These are phyloP conservation scores for Lathyrus oleraceus DNA, from an alignment of 306 rosid genomes.

Conservation along the genomic window DNA sequence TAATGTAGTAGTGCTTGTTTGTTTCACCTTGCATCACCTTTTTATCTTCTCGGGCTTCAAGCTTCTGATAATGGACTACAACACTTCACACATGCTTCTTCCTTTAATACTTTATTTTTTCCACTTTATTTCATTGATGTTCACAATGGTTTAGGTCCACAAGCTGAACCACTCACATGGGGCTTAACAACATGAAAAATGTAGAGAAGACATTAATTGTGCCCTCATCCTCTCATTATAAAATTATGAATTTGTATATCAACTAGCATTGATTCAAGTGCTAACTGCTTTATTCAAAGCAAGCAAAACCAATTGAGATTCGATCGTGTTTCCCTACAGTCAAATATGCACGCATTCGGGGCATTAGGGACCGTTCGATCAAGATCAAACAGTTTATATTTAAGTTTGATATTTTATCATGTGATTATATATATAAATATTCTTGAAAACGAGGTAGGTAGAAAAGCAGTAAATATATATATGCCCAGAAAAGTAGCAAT, in stretches of 20 bases:
- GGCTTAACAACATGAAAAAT: constrained; percentile 8
- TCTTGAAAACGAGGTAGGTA: neutral
- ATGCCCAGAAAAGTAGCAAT: constrained; percentile 23
- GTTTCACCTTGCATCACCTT: constrained; percentile 29
- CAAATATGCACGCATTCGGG: too few species aligned
- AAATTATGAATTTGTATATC: neutral
- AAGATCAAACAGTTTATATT: too few species aligned
- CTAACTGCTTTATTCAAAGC: constrained; percentile 1
- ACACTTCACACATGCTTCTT: constrained; percentile 42
- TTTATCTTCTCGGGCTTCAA: constrained; percentile 51
- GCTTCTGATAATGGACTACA: constrained; percentile 43
- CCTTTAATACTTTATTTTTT: constrained; percentile 48
- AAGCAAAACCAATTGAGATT: neutral
- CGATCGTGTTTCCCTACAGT: too few species aligned
- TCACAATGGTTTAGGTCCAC: constrained; percentile 52
- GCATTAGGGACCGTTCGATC: too few species aligned
- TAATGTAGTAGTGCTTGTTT: constrained; percentile 19
- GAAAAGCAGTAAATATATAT: neutral
- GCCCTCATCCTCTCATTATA: constrained; percentile 9
- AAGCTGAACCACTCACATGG: constrained; percentile 39
- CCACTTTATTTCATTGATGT: constrained; percentile 40
- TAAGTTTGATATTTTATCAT: neutral
- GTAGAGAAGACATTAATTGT: constrained; percentile 25
- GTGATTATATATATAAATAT: neutral
- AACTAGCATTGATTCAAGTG: constrained; percentile 2